A percentile compares a stretch with the other conserved stretches of the same genome.
Conservation (phyloP, 164 flowering plant species). For the grape (Vitis vinifera) region ASM3070453v1 NC_081823.1:1339001-1339500, state of each 20-base stretch:
- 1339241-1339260: constrained; percentile 93
- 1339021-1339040: too few relatives aligned
- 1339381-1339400: background rate
- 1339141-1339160: background rate
- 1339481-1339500: too few relatives aligned
- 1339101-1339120: too few relatives aligned
- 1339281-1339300: constrained; percentile 93
- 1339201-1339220: constrained; percentile 82
- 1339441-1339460: too few relatives aligned
- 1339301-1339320: constrained; percentile 98
- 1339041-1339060: too few relatives aligned
- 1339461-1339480: too few relatives aligned
- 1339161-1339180: constrained; percentile 1
- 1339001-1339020: too few relatives aligned
- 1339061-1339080: too few relatives aligned
- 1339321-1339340: background rate
- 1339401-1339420: too few relatives aligned
- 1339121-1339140: too few relatives aligned
- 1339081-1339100: too few relatives aligned
- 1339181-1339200: constrained; percentile 77
- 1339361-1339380: background rate
- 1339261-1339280: constrained; percentile 99
- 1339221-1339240: constrained; percentile 91
- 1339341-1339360: background rate
- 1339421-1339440: too few relatives aligned